Conservation (phyloP, 768 basidiomycete species). For the Austroboletus festivus region DNA sequence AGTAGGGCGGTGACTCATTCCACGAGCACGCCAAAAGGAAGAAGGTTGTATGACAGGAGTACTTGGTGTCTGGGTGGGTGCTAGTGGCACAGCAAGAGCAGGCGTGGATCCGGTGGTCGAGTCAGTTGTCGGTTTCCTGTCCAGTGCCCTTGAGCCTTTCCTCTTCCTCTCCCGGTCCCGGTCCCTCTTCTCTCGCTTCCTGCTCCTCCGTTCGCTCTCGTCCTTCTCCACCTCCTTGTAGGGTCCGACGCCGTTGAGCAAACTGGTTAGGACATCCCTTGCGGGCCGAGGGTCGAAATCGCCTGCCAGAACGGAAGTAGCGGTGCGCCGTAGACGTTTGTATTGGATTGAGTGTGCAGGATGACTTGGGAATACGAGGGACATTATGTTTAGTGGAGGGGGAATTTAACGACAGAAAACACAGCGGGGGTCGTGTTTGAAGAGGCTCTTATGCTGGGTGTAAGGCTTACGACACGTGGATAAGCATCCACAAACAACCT, state of each 20-base stretch:
- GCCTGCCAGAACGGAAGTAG: constrained; percentile 74
- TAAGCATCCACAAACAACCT: constrained; percentile 36
- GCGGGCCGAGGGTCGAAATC: constrained; percentile 63
- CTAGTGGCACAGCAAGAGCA: constrained; percentile 13
- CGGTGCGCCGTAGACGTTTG: constrained; percentile 54
- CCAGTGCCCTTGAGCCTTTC: constrained; percentile 35
- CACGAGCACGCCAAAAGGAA: constrained; percentile 63
- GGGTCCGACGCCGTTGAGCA: constrained; percentile 71
- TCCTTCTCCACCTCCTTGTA: constrained; percentile 63
- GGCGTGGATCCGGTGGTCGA: constrained; percentile 14
- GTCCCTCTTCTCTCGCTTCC: constrained; percentile 47
- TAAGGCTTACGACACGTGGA: constrained; percentile 35
- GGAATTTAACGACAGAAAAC: constrained; percentile 21
- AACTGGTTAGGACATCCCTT: constrained; percentile 75
- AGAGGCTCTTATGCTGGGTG: constrained; percentile 34
- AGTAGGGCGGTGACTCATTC: constrained; percentile 43
- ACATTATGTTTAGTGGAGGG: constrained; percentile 15
- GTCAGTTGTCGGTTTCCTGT: constrained; percentile 29
- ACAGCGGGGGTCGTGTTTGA: constrained; percentile 34
- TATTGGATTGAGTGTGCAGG: constrained; percentile 17
- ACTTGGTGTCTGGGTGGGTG: constrained; percentile 25
- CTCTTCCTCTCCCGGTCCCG: constrained; percentile 50
- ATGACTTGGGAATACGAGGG: constrained; percentile 17
- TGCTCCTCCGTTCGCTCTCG: constrained; percentile 52
- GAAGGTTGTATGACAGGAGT: constrained; percentile 37